Conservation (phyloP, 768 basidiomycete genomes). For the Suillus americanus region DNA sequence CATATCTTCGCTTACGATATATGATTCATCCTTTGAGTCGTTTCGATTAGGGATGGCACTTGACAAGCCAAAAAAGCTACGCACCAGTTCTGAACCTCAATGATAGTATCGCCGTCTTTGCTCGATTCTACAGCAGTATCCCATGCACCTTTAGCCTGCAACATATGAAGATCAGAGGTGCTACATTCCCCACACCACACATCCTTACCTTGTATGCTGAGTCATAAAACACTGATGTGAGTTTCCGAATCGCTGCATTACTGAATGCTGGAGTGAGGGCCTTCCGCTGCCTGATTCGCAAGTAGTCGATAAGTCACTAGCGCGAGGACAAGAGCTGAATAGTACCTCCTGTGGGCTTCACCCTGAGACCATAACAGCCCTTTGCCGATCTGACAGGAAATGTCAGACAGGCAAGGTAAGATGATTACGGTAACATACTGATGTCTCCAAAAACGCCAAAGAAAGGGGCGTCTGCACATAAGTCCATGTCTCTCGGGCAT, state of each 20-base stretch:
- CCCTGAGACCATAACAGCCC: slow-evolving; percentile 34
- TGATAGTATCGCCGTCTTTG: slow-evolving; percentile 27
- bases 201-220: slow-evolving; percentile 40
- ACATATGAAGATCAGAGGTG: not conserved
- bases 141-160: slow-evolving; percentile 33
- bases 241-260: slow-evolving; percentile 37
- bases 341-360: slow-evolving; percentile 45
- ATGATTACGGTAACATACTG: slow-evolving; percentile 7
- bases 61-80: slow-evolving; percentile 3
- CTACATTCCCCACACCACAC: not conserved
- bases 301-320: slow-evolving; percentile 20
- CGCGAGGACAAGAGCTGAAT: not conserved
- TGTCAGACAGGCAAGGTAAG: not conserved
- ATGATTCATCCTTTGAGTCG: not conserved
- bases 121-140: slow-evolving; percentile 25
- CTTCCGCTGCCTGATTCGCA: slow-evolving; percentile 33
- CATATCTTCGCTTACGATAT: no score
- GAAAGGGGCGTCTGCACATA: slow-evolving; percentile 42
- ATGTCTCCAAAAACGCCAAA: slow-evolving; percentile 29
- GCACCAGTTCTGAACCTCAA: slow-evolving; percentile 51
- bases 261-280: slow-evolving; percentile 41
- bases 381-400: slow-evolving; percentile 21
- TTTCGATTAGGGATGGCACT: not conserved
- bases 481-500: slow-evolving; percentile 46
- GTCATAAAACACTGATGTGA: slow-evolving; percentile 39